phyloP scores from a whole-genome alignment of 2,329 filamentous ascomycete species.

The Akanthomyces muscarius region DNA sequence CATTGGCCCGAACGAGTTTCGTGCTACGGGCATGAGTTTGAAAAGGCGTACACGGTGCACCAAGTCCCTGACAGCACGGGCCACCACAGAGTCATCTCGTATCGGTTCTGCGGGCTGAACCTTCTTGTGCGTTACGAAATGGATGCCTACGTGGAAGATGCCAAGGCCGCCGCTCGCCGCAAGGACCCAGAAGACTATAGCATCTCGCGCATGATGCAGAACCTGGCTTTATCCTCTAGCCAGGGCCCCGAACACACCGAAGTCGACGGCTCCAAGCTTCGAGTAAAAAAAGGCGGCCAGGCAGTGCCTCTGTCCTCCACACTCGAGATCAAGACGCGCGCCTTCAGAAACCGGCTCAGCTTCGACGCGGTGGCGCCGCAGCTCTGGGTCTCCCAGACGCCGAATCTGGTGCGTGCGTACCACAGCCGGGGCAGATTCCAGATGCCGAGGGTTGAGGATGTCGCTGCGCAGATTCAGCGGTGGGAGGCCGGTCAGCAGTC shows the following conservation, averaged over 20 bases:
- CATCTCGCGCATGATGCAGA: not conserved
- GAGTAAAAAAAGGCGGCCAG: slow-evolving; percentile 30
- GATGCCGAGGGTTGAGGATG: slow-evolving; percentile 32
- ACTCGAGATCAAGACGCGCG: slow-evolving; percentile 44
- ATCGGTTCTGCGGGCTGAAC: slow-evolving; percentile 38
- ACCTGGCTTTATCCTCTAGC: not conserved
- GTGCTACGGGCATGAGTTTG: slow-evolving; percentile 41
- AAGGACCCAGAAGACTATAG: not conserved
- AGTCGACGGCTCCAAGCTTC: slow-evolving; percentile 26
- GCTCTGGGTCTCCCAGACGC: slow-evolving; percentile 45
- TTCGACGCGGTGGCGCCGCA: slow-evolving; percentile 36
- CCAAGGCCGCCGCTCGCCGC: slow-evolving; percentile 20
- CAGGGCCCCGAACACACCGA: not conserved
- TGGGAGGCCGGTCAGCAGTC: slow-evolving; percentile 35
- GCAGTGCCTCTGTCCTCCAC: slow-evolving; percentile 32
- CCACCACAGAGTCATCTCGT: slow-evolving; percentile 44
- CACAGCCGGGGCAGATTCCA: slow-evolving; percentile 35
- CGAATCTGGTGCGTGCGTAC: slow-evolving; percentile 43
- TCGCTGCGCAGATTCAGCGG: slow-evolving; percentile 26
- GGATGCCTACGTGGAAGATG: slow-evolving; percentile 35
- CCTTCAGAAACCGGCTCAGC: slow-evolving; percentile 29
- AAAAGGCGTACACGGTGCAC: slow-evolving; percentile 39
- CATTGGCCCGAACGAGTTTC: slow-evolving; percentile 34
- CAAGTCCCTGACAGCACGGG: slow-evolving; percentile 36
- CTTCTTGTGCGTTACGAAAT: slow-evolving; percentile 41